Evolutionary conservation across 148 eudicot genomes (phyloP), one percentile per base, ranked within the genome.

Genomic region (Cornus controversa): DNA sequence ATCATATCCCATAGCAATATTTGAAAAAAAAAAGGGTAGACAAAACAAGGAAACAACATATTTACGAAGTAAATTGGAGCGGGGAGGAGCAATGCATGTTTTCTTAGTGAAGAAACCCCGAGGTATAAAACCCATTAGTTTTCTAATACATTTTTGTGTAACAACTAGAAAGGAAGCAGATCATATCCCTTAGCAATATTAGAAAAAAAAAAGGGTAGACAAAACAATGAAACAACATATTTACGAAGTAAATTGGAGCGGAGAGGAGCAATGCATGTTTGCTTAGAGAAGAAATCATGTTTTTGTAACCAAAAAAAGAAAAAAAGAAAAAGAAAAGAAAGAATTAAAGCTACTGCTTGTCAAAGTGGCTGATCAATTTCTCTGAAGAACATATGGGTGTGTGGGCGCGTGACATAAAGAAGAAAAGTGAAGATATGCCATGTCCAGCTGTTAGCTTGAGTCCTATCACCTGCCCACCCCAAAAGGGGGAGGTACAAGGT

Each of bases 121-220:
- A 95, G 98, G 98, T 95, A 80, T 45, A 66, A 40, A 36, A 76
- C 34, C 54, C 47, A 3, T 26, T 13, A 8, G 2, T 25, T 25
- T 54, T 22, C n/a, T 10, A 16, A 37, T 54, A 14, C 22, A 1
- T 54, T 54, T 60, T 22, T n/a, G 24, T 4, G 5, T 18, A 54
- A 22, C 62, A 31, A 31, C 62, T 54, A 54, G 20, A 54, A 14
- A 14, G 13, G 50, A 45, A 45, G 50, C 13, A 11, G 13, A 8
- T 45, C 50, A 45, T 45, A 45, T 3, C 50, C 0, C 10, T 8
- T 45, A 13, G 3, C 57, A 50, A 50, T 50, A 16, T 76, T 74
- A 22, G 23, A 26, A 34, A 27, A 45, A 47, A 71, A 27, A 71
- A 66, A 71, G 47, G 10, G 4, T 29, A 11, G 57, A 50, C 13